phyloP scores from a whole-genome alignment of 441 rosid species.

The Theobroma grandiflorum region DNA sequence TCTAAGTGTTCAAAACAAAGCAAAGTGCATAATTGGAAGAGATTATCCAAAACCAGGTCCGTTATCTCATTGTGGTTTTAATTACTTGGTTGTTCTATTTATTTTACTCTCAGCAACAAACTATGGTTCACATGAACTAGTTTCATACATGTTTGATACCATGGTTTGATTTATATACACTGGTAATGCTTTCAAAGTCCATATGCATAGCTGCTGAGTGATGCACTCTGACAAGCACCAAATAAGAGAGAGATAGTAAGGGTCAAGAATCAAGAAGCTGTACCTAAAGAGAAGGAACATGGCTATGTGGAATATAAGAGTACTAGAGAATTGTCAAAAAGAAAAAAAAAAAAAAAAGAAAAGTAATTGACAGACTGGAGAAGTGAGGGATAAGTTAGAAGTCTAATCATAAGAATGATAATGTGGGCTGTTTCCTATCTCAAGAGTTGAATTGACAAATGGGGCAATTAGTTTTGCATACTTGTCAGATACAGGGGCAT shows the following conservation, averaged over 20 bases:
- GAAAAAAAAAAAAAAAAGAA: no score
- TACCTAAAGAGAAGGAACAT: no score
- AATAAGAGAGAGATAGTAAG: no score
- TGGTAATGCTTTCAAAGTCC: no score
- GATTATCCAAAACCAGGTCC: conserved; percentile 92
- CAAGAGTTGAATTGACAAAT: background rate
- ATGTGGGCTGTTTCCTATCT: background rate
- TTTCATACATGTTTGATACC: background rate
- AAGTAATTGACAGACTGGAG: no score
- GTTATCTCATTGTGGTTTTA: conserved; percentile 23
- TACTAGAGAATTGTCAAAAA: no score
- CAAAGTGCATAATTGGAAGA: conserved; percentile 84
- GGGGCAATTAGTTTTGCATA: background rate
- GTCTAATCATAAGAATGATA: conserved; percentile 6
- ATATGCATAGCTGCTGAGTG: no score
- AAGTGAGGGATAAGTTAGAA: background rate
- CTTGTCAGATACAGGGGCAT: background rate
- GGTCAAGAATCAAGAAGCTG: no score
- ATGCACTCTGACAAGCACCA: no score
- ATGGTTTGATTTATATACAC: background rate
- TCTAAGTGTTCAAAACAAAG: conserved; percentile 74
- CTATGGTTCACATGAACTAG: background rate
- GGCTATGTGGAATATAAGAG: no score
- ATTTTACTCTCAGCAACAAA: background rate
- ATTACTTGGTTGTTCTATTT: conserved; percentile 4